Percentiles rank a stretch among this genome's conserved stretches.
Conservation (phyloP, 176 grass and related monocot species). For the Aegilops longissima region DNA sequence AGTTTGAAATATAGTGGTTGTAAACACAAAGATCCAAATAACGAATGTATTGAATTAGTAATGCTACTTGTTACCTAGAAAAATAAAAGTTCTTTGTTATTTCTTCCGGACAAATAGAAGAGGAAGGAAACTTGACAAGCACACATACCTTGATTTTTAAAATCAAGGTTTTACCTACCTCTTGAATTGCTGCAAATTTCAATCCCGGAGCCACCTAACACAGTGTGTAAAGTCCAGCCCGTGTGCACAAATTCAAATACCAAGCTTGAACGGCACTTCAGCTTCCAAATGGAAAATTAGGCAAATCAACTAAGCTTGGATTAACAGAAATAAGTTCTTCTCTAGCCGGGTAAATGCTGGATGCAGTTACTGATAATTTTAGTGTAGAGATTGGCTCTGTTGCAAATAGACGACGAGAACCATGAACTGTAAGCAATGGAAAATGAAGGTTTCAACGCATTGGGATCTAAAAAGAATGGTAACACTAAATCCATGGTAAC, state of each 20-base stretch:
- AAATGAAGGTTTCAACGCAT: constrained; percentile 48
- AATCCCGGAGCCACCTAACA: constrained; percentile 11
- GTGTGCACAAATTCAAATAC: constrained; percentile 33
- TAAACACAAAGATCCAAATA: not conserved
- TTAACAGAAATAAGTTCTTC: not conserved
- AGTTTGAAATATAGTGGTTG: not conserved
- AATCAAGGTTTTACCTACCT: not conserved
- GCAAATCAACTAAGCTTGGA: not conserved
- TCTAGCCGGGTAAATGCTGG: no score
- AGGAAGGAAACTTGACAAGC: not conserved
- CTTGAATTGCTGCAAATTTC: constrained; percentile 5
- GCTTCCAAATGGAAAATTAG: not conserved
- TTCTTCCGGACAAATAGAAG: not conserved
- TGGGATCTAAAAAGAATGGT: constrained; percentile 61
- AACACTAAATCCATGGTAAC: constrained; percentile 6
- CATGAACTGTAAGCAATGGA: constrained; percentile 18
- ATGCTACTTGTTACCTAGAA: not conserved
- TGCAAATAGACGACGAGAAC: not conserved
- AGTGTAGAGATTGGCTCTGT: not conserved
- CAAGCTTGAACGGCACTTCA: constrained; percentile 23
- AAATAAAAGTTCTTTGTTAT: not conserved
- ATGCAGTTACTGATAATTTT: not conserved
- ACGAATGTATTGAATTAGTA: not conserved
- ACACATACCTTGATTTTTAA: not conserved
- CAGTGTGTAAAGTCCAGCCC: not conserved